A percentile compares a stretch with the other conserved stretches of the same genome.
phyloP scores from a whole-genome alignment of 441 rosid genomes.

The Breynia disticha region DNA sequence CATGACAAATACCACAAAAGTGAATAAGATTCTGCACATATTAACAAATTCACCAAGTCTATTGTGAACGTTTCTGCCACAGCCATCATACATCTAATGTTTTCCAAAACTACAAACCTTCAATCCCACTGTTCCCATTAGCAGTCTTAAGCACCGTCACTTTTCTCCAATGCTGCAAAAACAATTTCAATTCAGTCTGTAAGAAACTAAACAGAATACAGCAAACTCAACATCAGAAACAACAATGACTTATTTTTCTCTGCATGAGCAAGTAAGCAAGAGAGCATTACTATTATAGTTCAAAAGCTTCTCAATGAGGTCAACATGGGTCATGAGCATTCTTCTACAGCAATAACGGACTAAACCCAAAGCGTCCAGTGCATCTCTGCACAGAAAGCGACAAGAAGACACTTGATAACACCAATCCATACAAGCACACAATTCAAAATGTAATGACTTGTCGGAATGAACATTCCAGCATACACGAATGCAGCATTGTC shows the following conservation, averaged over 20 bases:
- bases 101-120: not conserved
- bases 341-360: conserved; percentile 91
- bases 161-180: conserved; percentile 76
- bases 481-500: too few species aligned
- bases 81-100: conserved; percentile 2
- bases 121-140: conserved; percentile 2
- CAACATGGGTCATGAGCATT: conserved; percentile 98
- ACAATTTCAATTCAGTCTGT: conserved; percentile 1
- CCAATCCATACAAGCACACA: too few species aligned
- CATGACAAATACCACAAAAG: not conserved
- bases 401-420: not conserved
- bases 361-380: conserved; percentile 76
- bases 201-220: not conserved
- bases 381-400: conserved; percentile 54
- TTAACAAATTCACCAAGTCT: conserved; percentile 2
- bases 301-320: conserved; percentile 91
- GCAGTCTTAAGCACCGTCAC: conserved; percentile 43
- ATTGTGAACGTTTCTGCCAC: not conserved
- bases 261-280: not conserved
- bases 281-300: conserved; percentile 67
- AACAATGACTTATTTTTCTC: not conserved
- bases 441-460: too few species aligned
- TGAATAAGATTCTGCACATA: not conserved
- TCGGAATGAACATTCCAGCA: too few species aligned
- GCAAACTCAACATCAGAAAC: not conserved